phyloP scores from a whole-genome alignment of 2,329 filamentous ascomycete genomes.

The Capronia coronata region DNA sequence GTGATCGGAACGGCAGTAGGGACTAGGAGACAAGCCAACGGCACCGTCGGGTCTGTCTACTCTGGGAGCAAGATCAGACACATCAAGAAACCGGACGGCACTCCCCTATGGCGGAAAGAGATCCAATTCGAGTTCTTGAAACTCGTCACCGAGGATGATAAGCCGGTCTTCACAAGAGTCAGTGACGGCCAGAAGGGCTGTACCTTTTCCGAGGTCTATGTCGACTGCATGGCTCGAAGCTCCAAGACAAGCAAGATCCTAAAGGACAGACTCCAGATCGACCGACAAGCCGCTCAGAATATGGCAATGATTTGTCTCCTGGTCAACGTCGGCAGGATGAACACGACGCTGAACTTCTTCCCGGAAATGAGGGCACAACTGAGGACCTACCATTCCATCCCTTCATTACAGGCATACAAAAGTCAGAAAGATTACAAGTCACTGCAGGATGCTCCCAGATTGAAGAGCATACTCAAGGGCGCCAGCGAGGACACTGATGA shows the following conservation, averaged over 20 bases:
- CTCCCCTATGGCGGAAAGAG: constrained; percentile 60
- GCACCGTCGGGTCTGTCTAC: constrained; percentile 60
- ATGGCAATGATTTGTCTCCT: constrained; percentile 99
- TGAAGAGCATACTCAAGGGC: constrained; percentile 96
- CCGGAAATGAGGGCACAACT: constrained; percentile 98
- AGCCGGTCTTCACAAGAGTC: constrained; percentile 77
- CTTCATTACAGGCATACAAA: constrained; percentile 88
- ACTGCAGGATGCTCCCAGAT: constrained; percentile 85
- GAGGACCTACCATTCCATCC: constrained; percentile 95
- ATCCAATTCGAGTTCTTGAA: constrained; percentile 61
- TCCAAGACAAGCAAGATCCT: constrained; percentile 99
- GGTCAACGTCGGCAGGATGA: constrained; percentile 97
- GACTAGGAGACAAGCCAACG: constrained; percentile 57
- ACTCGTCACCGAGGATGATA: constrained; percentile 56
- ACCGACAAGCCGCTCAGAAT: constrained; percentile 84
- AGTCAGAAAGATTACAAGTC: constrained; percentile 97
- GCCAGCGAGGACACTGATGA: constrained; percentile 87
- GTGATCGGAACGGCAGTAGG: constrained; percentile 35
- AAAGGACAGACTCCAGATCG: constrained; percentile 89
- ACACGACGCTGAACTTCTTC: constrained; percentile 97
- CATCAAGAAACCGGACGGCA: constrained; percentile 61
- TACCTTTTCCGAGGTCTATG: constrained; percentile 89
- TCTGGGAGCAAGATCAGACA: constrained; percentile 62
- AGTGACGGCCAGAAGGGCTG: constrained; percentile 71
- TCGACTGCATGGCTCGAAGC: constrained; percentile 96